Conservation (phyloP, 2,329 filamentous ascomycete genomes). For the Cladosporium sp. region DNA sequence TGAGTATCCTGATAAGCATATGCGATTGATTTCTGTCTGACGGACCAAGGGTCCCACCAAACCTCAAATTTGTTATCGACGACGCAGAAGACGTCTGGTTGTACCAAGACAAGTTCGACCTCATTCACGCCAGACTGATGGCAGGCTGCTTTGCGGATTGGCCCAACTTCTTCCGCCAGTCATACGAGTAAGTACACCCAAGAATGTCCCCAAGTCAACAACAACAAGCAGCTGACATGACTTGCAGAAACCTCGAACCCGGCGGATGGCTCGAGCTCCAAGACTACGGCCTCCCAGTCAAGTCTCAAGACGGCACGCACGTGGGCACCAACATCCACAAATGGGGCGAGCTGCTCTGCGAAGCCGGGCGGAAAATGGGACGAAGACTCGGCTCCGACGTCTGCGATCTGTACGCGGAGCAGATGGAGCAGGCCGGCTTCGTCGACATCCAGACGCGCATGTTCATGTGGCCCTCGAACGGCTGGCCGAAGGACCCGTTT, state of each 20-base stretch:
- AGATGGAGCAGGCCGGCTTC: slow-evolving; percentile 40
- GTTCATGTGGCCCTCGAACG: slow-evolving; percentile 40
- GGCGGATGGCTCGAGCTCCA: slow-evolving; percentile 51
- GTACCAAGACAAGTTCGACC: slow-evolving; percentile 51
- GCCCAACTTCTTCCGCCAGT: slow-evolving; percentile 43
- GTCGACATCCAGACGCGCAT: slow-evolving; percentile 38
- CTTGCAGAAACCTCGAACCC: slow-evolving; percentile 40
- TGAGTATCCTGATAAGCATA: slow-evolving; percentile 13
- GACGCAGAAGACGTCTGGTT: slow-evolving; percentile 59
- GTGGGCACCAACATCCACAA: slow-evolving; percentile 28
- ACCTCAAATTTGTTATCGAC: slow-evolving; percentile 60
- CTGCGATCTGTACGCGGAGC: slow-evolving; percentile 34
- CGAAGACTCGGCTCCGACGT: slow-evolving; percentile 39
- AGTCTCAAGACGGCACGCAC: slow-evolving; percentile 36
- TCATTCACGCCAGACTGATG: slow-evolving; percentile 52
- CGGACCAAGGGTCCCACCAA: slow-evolving; percentile 50
- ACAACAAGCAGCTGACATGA: background rate
- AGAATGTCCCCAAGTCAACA: background rate
- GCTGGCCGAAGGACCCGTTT: slow-evolving; percentile 46
- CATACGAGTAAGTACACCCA: slow-evolving; percentile 39
- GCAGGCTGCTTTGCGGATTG: slow-evolving; percentile 52
- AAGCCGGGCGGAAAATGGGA: slow-evolving; percentile 38
- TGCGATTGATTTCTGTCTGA: background rate
- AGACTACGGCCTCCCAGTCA: slow-evolving; percentile 41
- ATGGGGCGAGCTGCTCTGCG: slow-evolving; percentile 35